Percentiles rank a stretch among this genome's conserved stretches.
Conservation (phyloP, 2,329 filamentous ascomycete species). For the Byssothecium circinans region DNA sequence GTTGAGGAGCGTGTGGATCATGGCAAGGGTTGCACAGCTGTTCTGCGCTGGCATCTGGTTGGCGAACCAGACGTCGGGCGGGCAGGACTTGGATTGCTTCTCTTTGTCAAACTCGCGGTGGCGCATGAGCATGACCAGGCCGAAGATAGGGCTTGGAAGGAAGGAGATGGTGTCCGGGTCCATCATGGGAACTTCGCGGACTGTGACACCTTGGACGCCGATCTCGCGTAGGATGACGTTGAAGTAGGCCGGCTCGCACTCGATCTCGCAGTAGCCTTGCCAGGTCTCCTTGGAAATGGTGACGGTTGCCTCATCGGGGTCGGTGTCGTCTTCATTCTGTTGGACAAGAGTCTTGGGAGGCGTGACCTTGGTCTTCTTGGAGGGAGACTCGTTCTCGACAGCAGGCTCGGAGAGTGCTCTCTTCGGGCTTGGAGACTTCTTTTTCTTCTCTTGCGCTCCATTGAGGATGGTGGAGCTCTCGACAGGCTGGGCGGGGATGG, state of each 20-base stretch:
- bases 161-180: slow-evolving; percentile 50
- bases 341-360: not conserved
- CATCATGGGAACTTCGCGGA: slow-evolving; percentile 75
- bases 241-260: slow-evolving; percentile 87
- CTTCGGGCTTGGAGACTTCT: slow-evolving; percentile 14
- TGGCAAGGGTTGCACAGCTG: slow-evolving; percentile 87
- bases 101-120: slow-evolving; percentile 61
- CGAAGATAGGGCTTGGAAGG: slow-evolving; percentile 59
- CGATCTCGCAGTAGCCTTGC: slow-evolving; percentile 79
- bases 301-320: slow-evolving; percentile 36
- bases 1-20: slow-evolving; percentile 95
- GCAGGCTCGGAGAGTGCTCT: slow-evolving; percentile 12
- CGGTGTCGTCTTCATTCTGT: slow-evolving; percentile 1
- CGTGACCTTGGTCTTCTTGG: slow-evolving; percentile 22
- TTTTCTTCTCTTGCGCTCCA: not conserved
- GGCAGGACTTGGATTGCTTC: slow-evolving; percentile 57
- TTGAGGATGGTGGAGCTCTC: not conserved
- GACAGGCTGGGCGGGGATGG: not conserved
- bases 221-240: slow-evolving; percentile 80
- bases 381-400: slow-evolving; percentile 10
- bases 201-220: slow-evolving; percentile 71
- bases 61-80: slow-evolving; percentile 82
- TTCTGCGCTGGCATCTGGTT: slow-evolving; percentile 74
- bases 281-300: slow-evolving; percentile 52
- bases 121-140: slow-evolving; percentile 85